Percentiles rank a stretch among this genome's conserved stretches.
phyloP scores from a whole-genome alignment of 1,284 basidiomycete genomes.

The Hortiboletus rubellus region DNA sequence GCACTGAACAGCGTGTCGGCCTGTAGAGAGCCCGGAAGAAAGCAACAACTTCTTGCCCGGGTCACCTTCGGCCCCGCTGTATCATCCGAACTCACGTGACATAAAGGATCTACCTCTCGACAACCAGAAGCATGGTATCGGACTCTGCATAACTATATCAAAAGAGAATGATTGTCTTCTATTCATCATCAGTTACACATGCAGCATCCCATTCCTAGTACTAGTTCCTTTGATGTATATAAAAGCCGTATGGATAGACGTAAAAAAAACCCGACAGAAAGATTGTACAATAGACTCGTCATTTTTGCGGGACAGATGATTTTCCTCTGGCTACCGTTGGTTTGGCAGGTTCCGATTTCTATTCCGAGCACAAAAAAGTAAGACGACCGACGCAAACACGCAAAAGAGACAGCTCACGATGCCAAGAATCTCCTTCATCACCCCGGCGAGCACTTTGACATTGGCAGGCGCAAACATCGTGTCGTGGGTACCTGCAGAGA shows the following conservation, averaged over 20 bases:
- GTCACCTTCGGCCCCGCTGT: too few relatives aligned
- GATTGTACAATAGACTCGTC: neutral
- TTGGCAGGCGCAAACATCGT: constrained; percentile 35
- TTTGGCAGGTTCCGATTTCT: constrained; percentile 3
- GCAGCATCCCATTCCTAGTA: neutral
- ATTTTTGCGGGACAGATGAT: neutral
- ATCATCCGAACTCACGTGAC: too few relatives aligned
- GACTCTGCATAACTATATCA: neutral
- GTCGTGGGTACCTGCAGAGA: constrained; percentile 29
- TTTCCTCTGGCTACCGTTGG: constrained; percentile 4
- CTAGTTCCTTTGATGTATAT: neutral
- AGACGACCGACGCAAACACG: neutral
- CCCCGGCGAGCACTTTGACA: constrained; percentile 30
- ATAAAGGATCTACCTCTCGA: too few relatives aligned
- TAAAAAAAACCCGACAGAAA: too few relatives aligned
- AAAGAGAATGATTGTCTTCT: neutral
- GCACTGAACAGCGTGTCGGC: too few relatives aligned
- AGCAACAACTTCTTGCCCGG: too few relatives aligned
- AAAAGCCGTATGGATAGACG: neutral
- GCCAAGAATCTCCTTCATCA: constrained; percentile 29
- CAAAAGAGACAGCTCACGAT: constrained; percentile 11
- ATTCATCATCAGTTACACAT: neutral
- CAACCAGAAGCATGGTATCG: too few relatives aligned
- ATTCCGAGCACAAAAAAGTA: neutral
- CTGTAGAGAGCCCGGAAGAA: too few relatives aligned